These are phyloP conservation scores for Aspergillus bridgeri DNA, from an alignment of 495 filamentous ascomycete genomes.

Conservation along the genomic window DNA sequence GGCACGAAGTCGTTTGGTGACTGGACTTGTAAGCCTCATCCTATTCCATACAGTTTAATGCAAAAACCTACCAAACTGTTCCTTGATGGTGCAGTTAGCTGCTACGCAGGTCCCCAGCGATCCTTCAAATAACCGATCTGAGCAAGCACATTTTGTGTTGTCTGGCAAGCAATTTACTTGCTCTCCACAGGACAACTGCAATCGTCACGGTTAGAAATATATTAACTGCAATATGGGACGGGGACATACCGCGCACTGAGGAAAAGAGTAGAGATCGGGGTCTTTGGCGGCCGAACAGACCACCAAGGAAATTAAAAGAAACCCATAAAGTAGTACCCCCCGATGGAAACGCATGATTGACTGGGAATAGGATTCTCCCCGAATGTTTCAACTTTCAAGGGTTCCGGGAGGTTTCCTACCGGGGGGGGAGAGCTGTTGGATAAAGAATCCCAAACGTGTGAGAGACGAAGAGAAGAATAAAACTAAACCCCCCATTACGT, in stretches of 20 bases:
- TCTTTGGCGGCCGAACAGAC: neutral
- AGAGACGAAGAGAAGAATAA: neutral
- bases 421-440: neutral
- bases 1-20: slow-evolving; percentile 18
- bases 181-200: slow-evolving; percentile 6
- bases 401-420: neutral
- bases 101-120: neutral
- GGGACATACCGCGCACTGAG: slow-evolving; percentile 9
- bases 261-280: neutral
- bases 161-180: neutral
- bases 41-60: neutral
- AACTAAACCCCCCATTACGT: neutral
- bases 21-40: slow-evolving; percentile 12
- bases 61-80: slow-evolving; percentile 20
- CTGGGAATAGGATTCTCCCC: neutral
- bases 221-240: neutral
- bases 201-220: neutral
- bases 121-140: neutral
- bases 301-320: neutral
- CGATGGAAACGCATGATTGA: slow-evolving; percentile 1
- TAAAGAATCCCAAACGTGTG: neutral
- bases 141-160: neutral
- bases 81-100: slow-evolving; percentile 14
- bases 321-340: neutral
- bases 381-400: neutral